Conservation (phyloP, 805 yeast genomes). For the Yarrowia phangngaensis region DNA sequence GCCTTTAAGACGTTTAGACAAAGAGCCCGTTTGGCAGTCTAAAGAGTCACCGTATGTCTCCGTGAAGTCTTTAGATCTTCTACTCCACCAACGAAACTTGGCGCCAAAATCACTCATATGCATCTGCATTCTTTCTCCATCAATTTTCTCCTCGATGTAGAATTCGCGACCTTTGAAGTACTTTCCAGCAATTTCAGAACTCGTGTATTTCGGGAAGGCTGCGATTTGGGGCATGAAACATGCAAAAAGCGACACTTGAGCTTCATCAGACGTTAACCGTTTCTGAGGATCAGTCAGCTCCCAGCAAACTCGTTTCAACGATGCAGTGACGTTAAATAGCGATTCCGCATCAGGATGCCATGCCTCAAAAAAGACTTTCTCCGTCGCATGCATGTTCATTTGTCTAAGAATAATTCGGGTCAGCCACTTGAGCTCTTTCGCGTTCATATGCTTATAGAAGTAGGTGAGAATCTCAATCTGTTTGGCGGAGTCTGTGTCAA, state of each 20-base stretch:
- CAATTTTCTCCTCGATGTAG: constrained; percentile 83
- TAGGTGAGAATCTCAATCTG: constrained; percentile 48
- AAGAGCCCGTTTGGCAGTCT: constrained; percentile 45
- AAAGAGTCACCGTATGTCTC: constrained; percentile 57
- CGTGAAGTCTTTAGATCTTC: constrained; percentile 72
- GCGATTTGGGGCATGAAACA: constrained; percentile 80
- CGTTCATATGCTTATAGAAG: constrained; percentile 53
- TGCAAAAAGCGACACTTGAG: constrained; percentile 45
- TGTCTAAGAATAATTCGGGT: constrained; percentile 58
- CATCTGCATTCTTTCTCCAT: constrained; percentile 83
- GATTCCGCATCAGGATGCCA: constrained; percentile 81
- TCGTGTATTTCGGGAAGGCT: constrained; percentile 49
- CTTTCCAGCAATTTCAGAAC: constrained; percentile 49
- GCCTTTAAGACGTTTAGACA: constrained; percentile 51
- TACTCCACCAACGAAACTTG: constrained; percentile 51
- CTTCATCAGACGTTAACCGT: constrained; percentile 45
- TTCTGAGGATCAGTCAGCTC: constrained; percentile 50
- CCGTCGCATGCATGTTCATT: constrained; percentile 52
- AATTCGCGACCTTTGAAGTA: constrained; percentile 48
- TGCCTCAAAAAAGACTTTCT: constrained; percentile 50
- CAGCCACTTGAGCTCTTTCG: constrained; percentile 64
- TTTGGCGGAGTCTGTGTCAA: constrained; percentile 37
- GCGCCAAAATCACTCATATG: constrained; percentile 56
- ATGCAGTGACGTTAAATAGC: constrained; percentile 61
- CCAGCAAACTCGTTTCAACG: constrained; percentile 57